Percentiles rank a stretch among this genome's conserved stretches.
phyloP scores from a whole-genome alignment of 225 moss, liverwort and hornwort species.

The Lunularia cruciata region DNA sequence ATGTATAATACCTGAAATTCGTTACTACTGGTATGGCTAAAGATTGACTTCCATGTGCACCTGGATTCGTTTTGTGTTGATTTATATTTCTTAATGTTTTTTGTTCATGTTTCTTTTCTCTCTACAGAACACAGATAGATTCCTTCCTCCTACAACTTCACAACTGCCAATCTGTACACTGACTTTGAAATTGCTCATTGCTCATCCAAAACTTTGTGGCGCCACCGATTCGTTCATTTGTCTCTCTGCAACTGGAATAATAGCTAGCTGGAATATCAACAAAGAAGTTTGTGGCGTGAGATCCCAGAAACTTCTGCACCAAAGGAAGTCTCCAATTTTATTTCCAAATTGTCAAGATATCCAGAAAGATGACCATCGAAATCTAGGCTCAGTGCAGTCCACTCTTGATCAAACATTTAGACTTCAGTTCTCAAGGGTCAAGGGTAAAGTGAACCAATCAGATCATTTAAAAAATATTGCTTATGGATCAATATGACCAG shows the following conservation, averaged over 20 bases:
- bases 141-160: constrained; percentile 17
- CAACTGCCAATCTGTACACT: constrained; percentile 10
- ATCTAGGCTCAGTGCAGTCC: background rate
- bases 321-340: too few species aligned
- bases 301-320: background rate
- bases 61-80: too few species aligned
- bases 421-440: background rate
- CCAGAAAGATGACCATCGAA: background rate
- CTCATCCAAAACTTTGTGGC: constrained; percentile 4
- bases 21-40: too few species aligned
- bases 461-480: background rate
- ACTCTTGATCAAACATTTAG: background rate
- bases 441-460: background rate
- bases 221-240: constrained; percentile 1
- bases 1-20: too few species aligned
- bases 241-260: constrained; percentile 4
- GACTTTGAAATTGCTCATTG: background rate
- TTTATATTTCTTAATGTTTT: too few species aligned
- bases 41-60: too few species aligned
- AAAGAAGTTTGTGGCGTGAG: background rate
- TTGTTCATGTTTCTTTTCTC: too few species aligned
- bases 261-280: constrained; percentile 18
- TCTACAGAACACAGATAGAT: too few species aligned
- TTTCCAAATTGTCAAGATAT: background rate
- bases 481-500: background rate